A percentile compares a stretch with the other conserved stretches of the same genome.
phyloP scores from a whole-genome alignment of 345 rosid species.

The Pistacia atlantica region DNA sequence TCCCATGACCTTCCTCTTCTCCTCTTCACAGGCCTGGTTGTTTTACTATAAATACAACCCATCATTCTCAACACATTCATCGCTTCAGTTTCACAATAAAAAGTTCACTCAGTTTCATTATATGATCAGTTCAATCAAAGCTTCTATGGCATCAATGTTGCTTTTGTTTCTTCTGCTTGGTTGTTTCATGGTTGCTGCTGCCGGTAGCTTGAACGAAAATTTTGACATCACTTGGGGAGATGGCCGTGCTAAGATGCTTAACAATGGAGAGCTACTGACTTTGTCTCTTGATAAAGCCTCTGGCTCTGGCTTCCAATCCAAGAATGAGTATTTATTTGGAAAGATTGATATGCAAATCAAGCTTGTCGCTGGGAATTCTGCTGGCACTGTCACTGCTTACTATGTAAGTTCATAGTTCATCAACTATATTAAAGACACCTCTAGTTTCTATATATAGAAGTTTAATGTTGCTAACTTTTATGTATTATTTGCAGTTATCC shows the following conservation, averaged over 20 bases:
- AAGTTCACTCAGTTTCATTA: background rate
- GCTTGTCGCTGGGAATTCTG: constrained; percentile 13
- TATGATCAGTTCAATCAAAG: background rate
- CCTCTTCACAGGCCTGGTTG: too few relatives aligned
- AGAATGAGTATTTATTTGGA: background rate
- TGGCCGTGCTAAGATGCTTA: too few relatives aligned
- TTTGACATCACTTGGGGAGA: background rate
- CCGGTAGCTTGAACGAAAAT: constrained; percentile 9
- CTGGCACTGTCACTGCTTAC: constrained; percentile 15
- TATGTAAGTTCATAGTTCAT: background rate
- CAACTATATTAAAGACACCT: background rate
- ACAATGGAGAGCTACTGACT: too few relatives aligned
- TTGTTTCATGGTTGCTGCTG: constrained; percentile 1
- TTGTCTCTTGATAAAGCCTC: too few relatives aligned
- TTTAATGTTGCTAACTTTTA: background rate
- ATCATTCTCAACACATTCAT: background rate
- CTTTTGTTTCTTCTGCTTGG: constrained; percentile 4
- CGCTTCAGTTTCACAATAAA: background rate
- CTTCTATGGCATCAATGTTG: constrained; percentile 4
- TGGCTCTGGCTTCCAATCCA: too few relatives aligned
- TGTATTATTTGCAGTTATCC: constrained; percentile 34
- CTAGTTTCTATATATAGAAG: background rate
- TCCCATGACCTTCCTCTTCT: background rate
- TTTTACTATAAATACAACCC: background rate
- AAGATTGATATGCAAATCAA: constrained; percentile 16